Evolutionary conservation across 208 protist species (phyloP).

Genomic region (Zelonia costaricensis): DNA sequence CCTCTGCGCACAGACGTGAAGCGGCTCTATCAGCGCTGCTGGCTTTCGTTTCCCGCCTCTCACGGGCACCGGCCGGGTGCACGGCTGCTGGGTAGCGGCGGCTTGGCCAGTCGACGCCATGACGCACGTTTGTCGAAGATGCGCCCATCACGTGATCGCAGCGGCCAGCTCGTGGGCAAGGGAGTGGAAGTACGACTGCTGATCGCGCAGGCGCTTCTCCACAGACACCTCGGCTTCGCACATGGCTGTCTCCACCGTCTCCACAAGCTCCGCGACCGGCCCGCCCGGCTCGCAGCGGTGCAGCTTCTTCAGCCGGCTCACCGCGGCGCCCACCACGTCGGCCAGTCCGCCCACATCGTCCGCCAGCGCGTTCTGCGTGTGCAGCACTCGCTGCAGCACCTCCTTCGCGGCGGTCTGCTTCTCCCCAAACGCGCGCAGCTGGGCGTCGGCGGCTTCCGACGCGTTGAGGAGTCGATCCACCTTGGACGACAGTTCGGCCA

Average conservation of each 20-base stretch:
- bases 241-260: background rate
- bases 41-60: too few relatives aligned
- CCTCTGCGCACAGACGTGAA: too few relatives aligned
- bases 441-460: background rate
- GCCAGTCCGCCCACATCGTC: slow-evolving; percentile 8
- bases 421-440: slow-evolving; percentile 10
- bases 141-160: background rate
- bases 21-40: too few relatives aligned
- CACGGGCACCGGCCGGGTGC: too few relatives aligned
- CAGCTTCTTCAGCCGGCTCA: background rate
- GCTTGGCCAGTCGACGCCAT: too few relatives aligned
- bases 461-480: slow-evolving; percentile 13
- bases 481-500: slow-evolving; percentile 14
- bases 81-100: too few relatives aligned
- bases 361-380: slow-evolving; percentile 9
- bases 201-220: slow-evolving; percentile 14
- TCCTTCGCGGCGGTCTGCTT: slow-evolving; percentile 9
- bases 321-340: background rate
- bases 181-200: slow-evolving; percentile 20
- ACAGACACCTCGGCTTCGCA: slow-evolving; percentile 6
- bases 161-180: slow-evolving; percentile 12
- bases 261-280: background rate
- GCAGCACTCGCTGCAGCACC: slow-evolving; percentile 15
- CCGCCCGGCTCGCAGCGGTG: background rate
- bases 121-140: background rate